Percentiles rank a stretch among this genome's conserved stretches.
phyloP scores from a whole-genome alignment of 306 rosid species.

The Purshia tridentata region DNA sequence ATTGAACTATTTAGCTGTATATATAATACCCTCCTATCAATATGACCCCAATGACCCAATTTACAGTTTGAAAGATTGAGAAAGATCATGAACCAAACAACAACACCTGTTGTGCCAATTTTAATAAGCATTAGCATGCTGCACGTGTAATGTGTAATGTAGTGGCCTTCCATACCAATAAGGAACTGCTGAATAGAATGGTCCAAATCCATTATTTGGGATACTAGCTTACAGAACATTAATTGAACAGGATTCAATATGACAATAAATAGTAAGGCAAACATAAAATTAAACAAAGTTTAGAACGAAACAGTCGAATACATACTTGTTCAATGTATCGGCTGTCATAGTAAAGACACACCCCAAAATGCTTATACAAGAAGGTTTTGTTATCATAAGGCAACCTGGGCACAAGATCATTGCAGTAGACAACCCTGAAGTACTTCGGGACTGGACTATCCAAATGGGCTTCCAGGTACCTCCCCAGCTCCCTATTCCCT shows the following conservation, averaged over 20 bases:
- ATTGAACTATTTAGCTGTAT: too few species aligned
- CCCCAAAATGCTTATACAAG: slow-evolving; percentile 71
- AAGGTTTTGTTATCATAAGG: slow-evolving; percentile 69
- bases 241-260: background rate
- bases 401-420: slow-evolving; percentile 75
- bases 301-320: slow-evolving; percentile 6
- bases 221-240: background rate
- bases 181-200: background rate
- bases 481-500: slow-evolving; percentile 57
- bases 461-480: slow-evolving; percentile 61
- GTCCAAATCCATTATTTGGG: background rate
- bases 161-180: background rate
- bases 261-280: background rate
- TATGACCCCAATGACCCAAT: background rate
- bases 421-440: slow-evolving; percentile 76
- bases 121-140: background rate
- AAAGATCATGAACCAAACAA: background rate
- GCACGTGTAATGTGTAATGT: background rate
- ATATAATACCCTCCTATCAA: too few species aligned
- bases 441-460: slow-evolving; percentile 46
- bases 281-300: background rate
- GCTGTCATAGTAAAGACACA: slow-evolving; percentile 73
- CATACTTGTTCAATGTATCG: slow-evolving; percentile 49
- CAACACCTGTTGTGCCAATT: background rate
- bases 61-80: background rate